Base-by-base conservation (phyloP, 2,329 filamentous ascomycete species). In the Stagonosporopsis chrysanthemi region DNA sequence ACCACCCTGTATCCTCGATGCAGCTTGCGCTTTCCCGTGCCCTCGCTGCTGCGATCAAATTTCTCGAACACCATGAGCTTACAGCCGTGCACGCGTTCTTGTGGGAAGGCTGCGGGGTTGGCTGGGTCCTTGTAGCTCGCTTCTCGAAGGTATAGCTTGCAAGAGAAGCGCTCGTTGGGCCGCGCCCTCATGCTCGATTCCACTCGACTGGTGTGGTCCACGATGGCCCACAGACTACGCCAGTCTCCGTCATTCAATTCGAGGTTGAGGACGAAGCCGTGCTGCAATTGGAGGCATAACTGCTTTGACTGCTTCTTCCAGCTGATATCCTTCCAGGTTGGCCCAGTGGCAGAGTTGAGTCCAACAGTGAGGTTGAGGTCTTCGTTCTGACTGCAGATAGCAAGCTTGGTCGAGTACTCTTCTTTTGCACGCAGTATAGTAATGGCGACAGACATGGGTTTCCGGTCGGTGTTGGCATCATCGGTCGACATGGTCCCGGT, bases 51-150 rank as follows among this genome's bases (percentile, higher is more conserved):
- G 50, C 86, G 86, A 24, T 84, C 80, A 1, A 86, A 79, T 64
- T 84, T 88, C 72, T 96, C 91, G 68, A 94, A 96, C 3, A 97
- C 73, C 7, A 87, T 85, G 26, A 95, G 78, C 38, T 89, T 88
- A 73, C 91, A 96, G 39, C 86, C 83, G 35, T 85, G 81, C 5
- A 92, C 83, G 6, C 89, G 82, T 23, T 96, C 92, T 43, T 87
- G 83, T 5, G 92, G 91, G 72, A 97, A 97, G 1, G 85, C 82
- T 56, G 87, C 84, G 14, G 89, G 83, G 56, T 90, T 83, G n/a
- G 86, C 80, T 1, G 88, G 83, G 69, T 96, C 91, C 69, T 92
- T 88, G 72, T 94, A 95, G 68, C 94, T 90, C 63, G 96, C 91
- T 24, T 88, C 85, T 41, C 86, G 86, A 8, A 97, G 79, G 1